These are phyloP conservation scores for Cantharellus anzutake DNA, from an alignment of 768 basidiomycete genomes.

Conservation along the genomic window DNA sequence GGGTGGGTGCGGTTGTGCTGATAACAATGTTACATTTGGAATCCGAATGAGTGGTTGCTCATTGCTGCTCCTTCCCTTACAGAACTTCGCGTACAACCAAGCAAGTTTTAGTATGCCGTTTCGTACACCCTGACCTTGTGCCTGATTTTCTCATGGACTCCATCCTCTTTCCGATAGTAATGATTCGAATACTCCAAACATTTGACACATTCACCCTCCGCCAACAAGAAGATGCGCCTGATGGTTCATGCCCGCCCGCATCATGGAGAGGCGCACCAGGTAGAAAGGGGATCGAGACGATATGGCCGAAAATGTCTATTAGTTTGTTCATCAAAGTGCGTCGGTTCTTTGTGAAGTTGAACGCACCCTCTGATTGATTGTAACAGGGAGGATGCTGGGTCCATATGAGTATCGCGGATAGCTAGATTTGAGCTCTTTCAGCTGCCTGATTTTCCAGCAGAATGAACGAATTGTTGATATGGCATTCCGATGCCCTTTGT, in stretches of 20 bases:
- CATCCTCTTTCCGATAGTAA: not conserved
- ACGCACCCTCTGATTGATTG: too few relatives aligned
- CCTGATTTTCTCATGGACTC: not conserved
- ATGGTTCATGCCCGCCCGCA: slow-evolving; percentile 1
- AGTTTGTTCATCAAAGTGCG: slow-evolving; percentile 6
- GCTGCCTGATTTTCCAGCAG: too few relatives aligned
- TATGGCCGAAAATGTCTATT: slow-evolving; percentile 3
- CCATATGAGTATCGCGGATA: not conserved
- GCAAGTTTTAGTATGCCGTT: slow-evolving; percentile 6
- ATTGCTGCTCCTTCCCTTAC: not conserved
- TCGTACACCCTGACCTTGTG: not conserved
- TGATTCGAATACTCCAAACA: slow-evolving; percentile 5
- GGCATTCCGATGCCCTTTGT: too few relatives aligned
- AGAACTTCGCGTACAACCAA: slow-evolving; percentile 10
- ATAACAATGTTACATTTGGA: not conserved
- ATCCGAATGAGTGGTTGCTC: too few relatives aligned
- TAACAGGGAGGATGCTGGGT: too few relatives aligned
- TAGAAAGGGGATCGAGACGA: slow-evolving; percentile 1
- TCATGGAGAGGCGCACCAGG: slow-evolving; percentile 6
- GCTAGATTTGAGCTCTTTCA: not conserved
- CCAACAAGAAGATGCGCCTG: slow-evolving; percentile 5
- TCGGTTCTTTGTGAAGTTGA: too few relatives aligned
- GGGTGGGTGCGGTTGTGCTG: slow-evolving; percentile 1
- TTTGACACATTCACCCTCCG: slow-evolving; percentile 2
- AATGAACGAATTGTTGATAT: too few relatives aligned